These are phyloP conservation scores for Dactylellina parvicollis DNA, from an alignment of 2,329 filamentous ascomycete species.

Conservation along the genomic window DNA sequence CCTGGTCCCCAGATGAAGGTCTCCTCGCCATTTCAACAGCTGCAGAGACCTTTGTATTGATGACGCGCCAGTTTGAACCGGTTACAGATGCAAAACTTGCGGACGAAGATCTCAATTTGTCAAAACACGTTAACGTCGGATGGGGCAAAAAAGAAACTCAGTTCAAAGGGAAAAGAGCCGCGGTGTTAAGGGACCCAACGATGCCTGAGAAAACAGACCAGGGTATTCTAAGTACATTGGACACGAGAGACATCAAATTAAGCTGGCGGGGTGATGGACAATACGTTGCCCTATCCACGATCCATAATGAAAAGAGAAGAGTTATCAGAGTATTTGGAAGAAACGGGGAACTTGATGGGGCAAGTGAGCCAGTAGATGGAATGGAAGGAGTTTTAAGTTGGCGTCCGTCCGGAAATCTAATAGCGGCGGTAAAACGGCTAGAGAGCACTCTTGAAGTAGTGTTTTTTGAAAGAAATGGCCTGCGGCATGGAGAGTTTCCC, in stretches of 20 bases:
- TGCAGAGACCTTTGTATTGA: constrained; percentile 82
- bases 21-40: constrained; percentile 84
- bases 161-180: constrained; percentile 90
- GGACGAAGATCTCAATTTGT: constrained; percentile 81
- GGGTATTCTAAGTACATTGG: constrained; percentile 77
- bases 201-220: constrained; percentile 92
- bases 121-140: constrained; percentile 92
- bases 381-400: constrained; percentile 89
- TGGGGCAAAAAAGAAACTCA: constrained; percentile 99
- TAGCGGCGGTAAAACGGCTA: constrained; percentile 84
- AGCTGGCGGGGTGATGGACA: constrained; percentile 96
- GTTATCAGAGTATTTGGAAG: constrained; percentile 89
- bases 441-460: constrained; percentile 78
- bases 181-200: constrained; percentile 88
- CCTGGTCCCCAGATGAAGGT: constrained; percentile 96
- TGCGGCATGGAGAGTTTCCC: constrained; percentile 94
- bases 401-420: constrained; percentile 88
- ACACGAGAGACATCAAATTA: constrained; percentile 76
- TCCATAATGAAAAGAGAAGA: constrained; percentile 75
- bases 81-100: constrained; percentile 78
- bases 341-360: constrained; percentile 89
- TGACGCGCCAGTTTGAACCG: constrained; percentile 90
- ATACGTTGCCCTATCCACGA: constrained; percentile 84
- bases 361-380: constrained; percentile 92
- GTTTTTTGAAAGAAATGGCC: constrained; percentile 97